Conservation (phyloP, 2,329 filamentous ascomycete genomes). For the Ophiostoma pallidulum region DNA sequence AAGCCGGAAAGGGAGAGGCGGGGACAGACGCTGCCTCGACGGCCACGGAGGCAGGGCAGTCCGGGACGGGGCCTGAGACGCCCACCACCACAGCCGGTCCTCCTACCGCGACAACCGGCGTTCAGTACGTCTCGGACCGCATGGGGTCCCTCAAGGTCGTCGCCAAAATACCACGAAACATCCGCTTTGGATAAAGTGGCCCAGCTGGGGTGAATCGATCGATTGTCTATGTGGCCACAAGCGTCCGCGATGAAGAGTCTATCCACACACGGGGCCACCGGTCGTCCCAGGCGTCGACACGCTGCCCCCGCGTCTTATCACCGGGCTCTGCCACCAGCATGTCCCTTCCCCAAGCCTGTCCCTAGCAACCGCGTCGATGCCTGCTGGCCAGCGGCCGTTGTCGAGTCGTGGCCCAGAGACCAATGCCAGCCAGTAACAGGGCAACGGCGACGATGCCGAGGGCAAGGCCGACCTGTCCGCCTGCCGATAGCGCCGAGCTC, state of each 20-base stretch:
- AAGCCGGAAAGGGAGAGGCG: neutral
- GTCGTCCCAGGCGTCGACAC: no score
- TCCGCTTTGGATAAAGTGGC: neutral
- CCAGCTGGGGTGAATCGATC: no score
- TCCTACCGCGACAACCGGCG: neutral
- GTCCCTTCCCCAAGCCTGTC: neutral
- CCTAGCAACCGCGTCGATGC: neutral
- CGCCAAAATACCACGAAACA: neutral
- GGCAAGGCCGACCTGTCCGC: conserved; percentile 10
- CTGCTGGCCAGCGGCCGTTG: neutral
- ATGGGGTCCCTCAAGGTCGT: conserved; percentile 1
- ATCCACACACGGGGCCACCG: no score
- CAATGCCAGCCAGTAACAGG: conserved; percentile 6
- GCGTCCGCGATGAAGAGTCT: no score
- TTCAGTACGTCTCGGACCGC: neutral
- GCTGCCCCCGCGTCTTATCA: no score
- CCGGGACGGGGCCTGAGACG: neutral
- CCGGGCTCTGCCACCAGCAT: neutral
- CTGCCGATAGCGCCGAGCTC: neutral
- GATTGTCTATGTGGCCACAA: no score
- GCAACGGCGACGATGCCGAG: conserved; percentile 11
- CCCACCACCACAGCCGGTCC: no score
- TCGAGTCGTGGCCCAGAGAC: conserved; percentile 14
- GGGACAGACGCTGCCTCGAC: no score
- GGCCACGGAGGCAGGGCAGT: neutral